Conservation (phyloP, 306 rosid genomes). For the Amphicarpaea edgeworthii region DNA sequence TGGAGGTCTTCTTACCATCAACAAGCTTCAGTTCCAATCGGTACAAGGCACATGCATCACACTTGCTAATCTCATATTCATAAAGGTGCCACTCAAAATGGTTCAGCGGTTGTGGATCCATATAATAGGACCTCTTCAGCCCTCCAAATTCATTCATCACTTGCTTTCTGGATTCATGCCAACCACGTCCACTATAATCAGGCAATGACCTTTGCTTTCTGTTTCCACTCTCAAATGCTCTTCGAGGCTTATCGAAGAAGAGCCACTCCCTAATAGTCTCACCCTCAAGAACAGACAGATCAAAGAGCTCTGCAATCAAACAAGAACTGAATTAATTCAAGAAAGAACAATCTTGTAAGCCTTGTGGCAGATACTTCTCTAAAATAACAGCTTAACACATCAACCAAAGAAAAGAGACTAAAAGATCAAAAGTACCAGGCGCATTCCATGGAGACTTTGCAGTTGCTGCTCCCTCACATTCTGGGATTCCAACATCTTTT, state of each 20-base stretch:
- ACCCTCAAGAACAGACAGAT: slow-evolving; percentile 88
- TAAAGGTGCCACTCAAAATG: slow-evolving; percentile 98
- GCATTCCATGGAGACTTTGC: slow-evolving; percentile 99
- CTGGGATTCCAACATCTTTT: slow-evolving; percentile 96
- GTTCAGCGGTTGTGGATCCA: slow-evolving; percentile 97
- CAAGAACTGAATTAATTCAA: slow-evolving; percentile 34
- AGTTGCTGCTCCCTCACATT: slow-evolving; percentile 99
- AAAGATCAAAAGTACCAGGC: slow-evolving; percentile 67
- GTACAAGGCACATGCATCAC: slow-evolving; percentile 90
- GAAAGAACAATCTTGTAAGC: slow-evolving; percentile 30
- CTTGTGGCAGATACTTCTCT: background rate
- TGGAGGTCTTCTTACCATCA: slow-evolving; percentile 91
- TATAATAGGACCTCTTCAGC: slow-evolving; percentile 95
- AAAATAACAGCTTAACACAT: slow-evolving; percentile 3
- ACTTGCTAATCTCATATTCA: slow-evolving; percentile 94
- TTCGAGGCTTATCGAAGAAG: slow-evolving; percentile 96
- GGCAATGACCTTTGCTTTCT: slow-evolving; percentile 98
- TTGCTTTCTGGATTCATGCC: slow-evolving; percentile 99
- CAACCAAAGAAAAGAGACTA: slow-evolving; percentile 32
- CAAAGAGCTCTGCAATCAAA: slow-evolving; percentile 80
- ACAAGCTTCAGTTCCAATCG: slow-evolving; percentile 92
- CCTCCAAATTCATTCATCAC: slow-evolving; percentile 94
- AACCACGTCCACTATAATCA: slow-evolving; percentile 96
- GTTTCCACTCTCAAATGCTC: slow-evolving; percentile 99
- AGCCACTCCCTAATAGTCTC: slow-evolving; percentile 98